Base-by-base conservation (phyloP, 2,329 filamentous ascomycete species). In the Ophiobolus disseminans region DNA sequence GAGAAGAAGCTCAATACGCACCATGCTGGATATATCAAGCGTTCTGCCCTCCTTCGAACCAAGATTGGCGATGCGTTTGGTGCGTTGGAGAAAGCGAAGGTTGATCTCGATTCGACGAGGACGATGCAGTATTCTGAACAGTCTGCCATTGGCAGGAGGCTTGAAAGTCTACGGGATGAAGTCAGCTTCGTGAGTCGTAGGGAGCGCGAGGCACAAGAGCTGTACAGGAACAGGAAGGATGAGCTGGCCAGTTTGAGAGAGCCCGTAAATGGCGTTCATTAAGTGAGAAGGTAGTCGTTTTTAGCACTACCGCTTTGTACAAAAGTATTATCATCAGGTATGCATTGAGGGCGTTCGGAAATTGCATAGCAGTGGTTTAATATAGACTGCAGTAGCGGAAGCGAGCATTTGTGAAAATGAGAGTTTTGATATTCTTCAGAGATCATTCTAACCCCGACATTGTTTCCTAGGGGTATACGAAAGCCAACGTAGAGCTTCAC, bases 1-100 rank as follows among this genome's bases (percentile, higher is more conserved):
- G 92, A 97, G 75, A 96, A 96, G 82, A 97, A 94, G 75, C 83
- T 99, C n/a, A 80, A 82, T 0, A 80, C 96, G 44, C 87, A 94
- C 63, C 85, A 96, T 2, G 92, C 92, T 19, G 94, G 94, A 11
- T 99, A 99, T 75, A 87, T 92, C 70, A 86, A 91, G 60, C 88
- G 94, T 23, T 86, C 90, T 25, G 91, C 91, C 73, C 86, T 85
- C 60, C 81, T 99, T 20, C 84, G 86, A 17, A 82, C 86, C 51
- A 97, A 96, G 77, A 89, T 95, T 54, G 74, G 76, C 14, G 89
- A 91, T 57, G 90, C 91, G 1, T 84, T 86, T 20, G 83, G 86
- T 16, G 88, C 88, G 2, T 79, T 97, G 11, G 84, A 87, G 48
- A 89, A 89, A 75, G 88, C 89, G 2, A 84, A 77, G 38, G 78